Conservation (phyloP, 805 yeast species). For the Metschnikowia cubensis region DNA sequence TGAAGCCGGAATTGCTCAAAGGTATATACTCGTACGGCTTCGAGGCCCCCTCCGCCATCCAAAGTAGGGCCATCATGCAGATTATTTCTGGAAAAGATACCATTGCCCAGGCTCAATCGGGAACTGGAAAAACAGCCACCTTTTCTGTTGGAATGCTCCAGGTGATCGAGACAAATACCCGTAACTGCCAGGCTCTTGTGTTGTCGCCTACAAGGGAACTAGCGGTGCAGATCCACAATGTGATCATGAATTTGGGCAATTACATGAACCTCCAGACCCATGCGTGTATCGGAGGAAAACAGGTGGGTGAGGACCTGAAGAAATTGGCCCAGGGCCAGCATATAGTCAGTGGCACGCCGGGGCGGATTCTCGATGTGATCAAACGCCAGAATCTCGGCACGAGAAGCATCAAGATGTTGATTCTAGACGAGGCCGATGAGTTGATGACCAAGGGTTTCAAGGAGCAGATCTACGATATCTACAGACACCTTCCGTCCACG, state of each 20-base stretch:
- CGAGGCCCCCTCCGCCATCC: constrained; percentile 96
- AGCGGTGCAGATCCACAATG: constrained; percentile 89
- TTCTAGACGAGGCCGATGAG: constrained; percentile 97
- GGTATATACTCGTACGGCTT: constrained; percentile 87
- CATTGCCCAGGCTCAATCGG: constrained; percentile 98
- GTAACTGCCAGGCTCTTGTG: constrained; percentile 83
- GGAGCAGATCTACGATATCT: constrained; percentile 91
- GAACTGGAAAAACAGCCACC: constrained; percentile 99
- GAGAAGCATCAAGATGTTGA: constrained; percentile 77
- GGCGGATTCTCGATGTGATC: constrained; percentile 88
- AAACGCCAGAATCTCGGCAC: constrained; percentile 74
- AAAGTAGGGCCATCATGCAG: constrained; percentile 94
- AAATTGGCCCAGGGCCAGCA: constrained; percentile 77
- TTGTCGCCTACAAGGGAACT: constrained; percentile 95
- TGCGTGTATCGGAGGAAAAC: constrained; percentile 93
- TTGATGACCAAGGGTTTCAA: constrained; percentile 89
- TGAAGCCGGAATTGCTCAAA: constrained; percentile 36
- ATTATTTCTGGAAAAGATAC: constrained; percentile 93
- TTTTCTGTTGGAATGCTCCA: constrained; percentile 92
- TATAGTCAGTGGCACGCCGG: constrained; percentile 96
- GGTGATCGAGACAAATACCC: constrained; percentile 67
- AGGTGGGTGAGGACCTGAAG: constrained; percentile 75
- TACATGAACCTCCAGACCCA: constrained; percentile 82
- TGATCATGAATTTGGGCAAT: constrained; percentile 80
- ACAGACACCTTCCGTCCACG: constrained; percentile 74